These are phyloP conservation scores for Colletotrichum trifolii DNA, from an alignment of 2,329 filamentous ascomycete species.

Conservation along the genomic window DNA sequence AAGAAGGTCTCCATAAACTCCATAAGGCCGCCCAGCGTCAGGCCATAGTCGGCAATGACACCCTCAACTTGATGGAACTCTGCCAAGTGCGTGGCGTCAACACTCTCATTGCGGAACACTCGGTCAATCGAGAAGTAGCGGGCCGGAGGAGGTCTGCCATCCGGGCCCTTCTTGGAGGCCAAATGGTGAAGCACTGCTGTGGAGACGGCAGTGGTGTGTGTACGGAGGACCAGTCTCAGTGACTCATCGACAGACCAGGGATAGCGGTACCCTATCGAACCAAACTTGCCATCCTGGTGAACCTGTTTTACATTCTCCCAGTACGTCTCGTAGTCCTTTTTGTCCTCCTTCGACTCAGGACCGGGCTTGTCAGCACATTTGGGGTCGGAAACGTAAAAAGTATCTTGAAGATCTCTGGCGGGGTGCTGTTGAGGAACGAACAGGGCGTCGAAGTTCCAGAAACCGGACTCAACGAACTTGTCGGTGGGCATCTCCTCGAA, in stretches of 20 bases:
- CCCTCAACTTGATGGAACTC: slow-evolving; percentile 99
- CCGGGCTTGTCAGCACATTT: slow-evolving; percentile 76
- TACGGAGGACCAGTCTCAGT: slow-evolving; percentile 87
- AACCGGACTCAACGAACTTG: slow-evolving; percentile 93
- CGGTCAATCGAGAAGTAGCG: slow-evolving; percentile 98
- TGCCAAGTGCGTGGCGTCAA: slow-evolving; percentile 95
- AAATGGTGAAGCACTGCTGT: slow-evolving; percentile 92
- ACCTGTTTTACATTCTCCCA: slow-evolving; percentile 89
- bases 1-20: slow-evolving; percentile 97
- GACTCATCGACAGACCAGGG: slow-evolving; percentile 92
- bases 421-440: slow-evolving; percentile 76
- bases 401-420: slow-evolving; percentile 96
- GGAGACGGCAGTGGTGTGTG: slow-evolving; percentile 94
- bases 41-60: slow-evolving; percentile 95
- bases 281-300: slow-evolving; percentile 91
- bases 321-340: slow-evolving; percentile 82
- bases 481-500: slow-evolving; percentile 98
- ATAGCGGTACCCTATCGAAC: slow-evolving; percentile 96
- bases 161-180: slow-evolving; percentile 81
- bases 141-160: slow-evolving; percentile 73
- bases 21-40: slow-evolving; percentile 93
- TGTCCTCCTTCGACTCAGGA: slow-evolving; percentile 63
- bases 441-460: slow-evolving; percentile 70
- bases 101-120: slow-evolving; percentile 97
- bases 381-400: slow-evolving; percentile 97